phyloP scores from a whole-genome alignment of 1,139 yeast species.

The Scheffersomyces segobiensis region DNA sequence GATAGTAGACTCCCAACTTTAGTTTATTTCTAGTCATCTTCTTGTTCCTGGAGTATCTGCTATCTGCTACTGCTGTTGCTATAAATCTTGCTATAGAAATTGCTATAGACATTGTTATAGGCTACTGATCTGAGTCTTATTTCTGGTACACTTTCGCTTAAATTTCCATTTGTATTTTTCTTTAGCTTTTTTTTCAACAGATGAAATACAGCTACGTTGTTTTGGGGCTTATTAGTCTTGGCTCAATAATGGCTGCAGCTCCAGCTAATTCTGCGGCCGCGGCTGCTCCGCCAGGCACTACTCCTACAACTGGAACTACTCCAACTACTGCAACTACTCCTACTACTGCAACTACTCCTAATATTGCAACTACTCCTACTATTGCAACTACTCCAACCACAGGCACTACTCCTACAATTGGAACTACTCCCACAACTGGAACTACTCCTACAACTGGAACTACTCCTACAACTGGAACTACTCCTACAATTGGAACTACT shows the following conservation, averaged over 20 bases:
- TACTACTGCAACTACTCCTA: constrained; percentile 13
- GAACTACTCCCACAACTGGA: constrained; percentile 6
- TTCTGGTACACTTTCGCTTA: neutral
- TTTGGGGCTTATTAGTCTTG: constrained; percentile 1
- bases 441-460: constrained; percentile 8
- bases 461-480: constrained; percentile 12
- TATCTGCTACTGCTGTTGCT: neutral
- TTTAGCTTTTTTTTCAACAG: neutral
- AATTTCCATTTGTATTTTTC: neutral
- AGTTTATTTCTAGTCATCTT: neutral
- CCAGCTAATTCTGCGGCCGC: constrained; percentile 10
- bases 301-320: constrained; percentile 20
- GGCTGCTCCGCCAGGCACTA: constrained; percentile 19
- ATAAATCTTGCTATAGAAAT: neutral
- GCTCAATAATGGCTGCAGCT: constrained; percentile 8
- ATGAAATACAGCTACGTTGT: constrained; percentile 6
- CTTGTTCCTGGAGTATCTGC: neutral
- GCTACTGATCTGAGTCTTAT: neutral
- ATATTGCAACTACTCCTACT: constrained; percentile 19
- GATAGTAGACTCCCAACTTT: neutral
- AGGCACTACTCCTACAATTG: constrained; percentile 5
- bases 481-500: constrained; percentile 12
- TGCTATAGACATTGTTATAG: neutral
- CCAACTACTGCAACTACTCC: constrained; percentile 9
- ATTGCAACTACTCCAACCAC: constrained; percentile 15